Evolutionary conservation across 805 yeast species (phyloP).

Genomic region (Saccharomyces paradoxus): DNA sequence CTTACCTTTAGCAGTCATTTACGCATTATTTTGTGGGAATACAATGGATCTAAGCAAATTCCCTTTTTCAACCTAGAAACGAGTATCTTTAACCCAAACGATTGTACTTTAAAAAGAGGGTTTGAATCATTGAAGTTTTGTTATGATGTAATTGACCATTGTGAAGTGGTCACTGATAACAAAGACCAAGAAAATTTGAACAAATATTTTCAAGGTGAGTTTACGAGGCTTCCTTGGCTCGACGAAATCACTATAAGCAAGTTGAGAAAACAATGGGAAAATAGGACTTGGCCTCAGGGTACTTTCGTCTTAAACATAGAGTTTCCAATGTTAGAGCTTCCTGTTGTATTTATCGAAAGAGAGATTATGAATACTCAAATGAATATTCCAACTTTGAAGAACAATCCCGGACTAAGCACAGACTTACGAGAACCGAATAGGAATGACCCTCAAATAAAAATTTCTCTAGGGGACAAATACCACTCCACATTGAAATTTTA

Average conservation of each 20-base stretch:
- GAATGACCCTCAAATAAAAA: slow-evolving; percentile 17
- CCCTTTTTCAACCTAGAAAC: slow-evolving; percentile 57
- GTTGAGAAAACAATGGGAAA: slow-evolving; percentile 29
- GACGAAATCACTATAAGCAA: slow-evolving; percentile 56
- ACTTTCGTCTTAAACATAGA: slow-evolving; percentile 42
- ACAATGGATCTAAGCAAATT: slow-evolving; percentile 42
- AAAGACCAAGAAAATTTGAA: slow-evolving; percentile 46
- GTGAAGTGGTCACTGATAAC: slow-evolving; percentile 19
- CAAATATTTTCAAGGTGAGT: slow-evolving; percentile 60
- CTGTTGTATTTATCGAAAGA: slow-evolving; percentile 60
- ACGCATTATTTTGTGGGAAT: slow-evolving; percentile 60
- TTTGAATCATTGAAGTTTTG: slow-evolving; percentile 48
- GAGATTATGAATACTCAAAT: slow-evolving; percentile 31
- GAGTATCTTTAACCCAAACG: slow-evolving; percentile 46
- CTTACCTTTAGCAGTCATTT: slow-evolving; percentile 56
- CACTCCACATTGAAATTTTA: slow-evolving; percentile 37
- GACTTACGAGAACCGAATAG: slow-evolving; percentile 15
- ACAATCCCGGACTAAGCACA: slow-evolving; percentile 39
- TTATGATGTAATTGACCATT: slow-evolving; percentile 27
- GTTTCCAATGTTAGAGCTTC: slow-evolving; percentile 59
- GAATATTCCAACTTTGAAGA: slow-evolving; percentile 30
- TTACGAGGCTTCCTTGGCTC: slow-evolving; percentile 59
- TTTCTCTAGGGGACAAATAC: slow-evolving; percentile 20
- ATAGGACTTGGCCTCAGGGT: slow-evolving; percentile 17
- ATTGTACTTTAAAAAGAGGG: slow-evolving; percentile 62